phyloP scores from a whole-genome alignment of 2,329 filamentous ascomycete genomes.

The Cephalotrichum gorgonifer region DNA sequence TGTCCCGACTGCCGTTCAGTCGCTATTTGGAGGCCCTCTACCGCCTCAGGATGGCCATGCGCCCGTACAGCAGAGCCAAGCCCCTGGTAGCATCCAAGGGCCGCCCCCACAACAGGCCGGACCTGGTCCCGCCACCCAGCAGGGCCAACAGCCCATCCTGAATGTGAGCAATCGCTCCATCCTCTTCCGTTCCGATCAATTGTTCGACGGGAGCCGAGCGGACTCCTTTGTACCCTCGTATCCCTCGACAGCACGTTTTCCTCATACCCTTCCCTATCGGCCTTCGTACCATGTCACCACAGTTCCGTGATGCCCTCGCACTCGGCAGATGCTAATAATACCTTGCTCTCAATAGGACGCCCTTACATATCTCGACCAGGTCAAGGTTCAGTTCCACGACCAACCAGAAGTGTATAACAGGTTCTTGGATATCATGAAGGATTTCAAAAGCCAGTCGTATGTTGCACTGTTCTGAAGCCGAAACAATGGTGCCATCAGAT shows the following conservation, averaged over 20 bases:
- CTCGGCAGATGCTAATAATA: background rate
- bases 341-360: conserved; percentile 43
- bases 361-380: conserved; percentile 92
- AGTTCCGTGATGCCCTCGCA: background rate
- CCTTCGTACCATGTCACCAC: background rate
- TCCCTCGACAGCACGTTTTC: background rate
- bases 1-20: conserved; percentile 47
- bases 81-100: conserved; percentile 26
- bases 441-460: conserved; percentile 95
- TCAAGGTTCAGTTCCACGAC: conserved; percentile 95
- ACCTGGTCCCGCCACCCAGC: conserved; percentile 21
- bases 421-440: conserved; percentile 98
- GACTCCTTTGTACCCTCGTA: background rate
- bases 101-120: conserved; percentile 37
- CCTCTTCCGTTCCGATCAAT: background rate
- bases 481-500: background rate
- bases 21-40: conserved; percentile 60
- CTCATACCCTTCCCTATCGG: background rate
- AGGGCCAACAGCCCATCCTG: conserved; percentile 32
- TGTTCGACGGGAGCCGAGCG: background rate
- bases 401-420: conserved; percentile 96
- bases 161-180: conserved; percentile 35
- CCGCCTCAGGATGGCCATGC: conserved; percentile 46
- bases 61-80: conserved; percentile 51
- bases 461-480: conserved; percentile 20